Evolutionary conservation across 129 eudicot genomes (phyloP).

Genomic region (Solidago caesia): DNA sequence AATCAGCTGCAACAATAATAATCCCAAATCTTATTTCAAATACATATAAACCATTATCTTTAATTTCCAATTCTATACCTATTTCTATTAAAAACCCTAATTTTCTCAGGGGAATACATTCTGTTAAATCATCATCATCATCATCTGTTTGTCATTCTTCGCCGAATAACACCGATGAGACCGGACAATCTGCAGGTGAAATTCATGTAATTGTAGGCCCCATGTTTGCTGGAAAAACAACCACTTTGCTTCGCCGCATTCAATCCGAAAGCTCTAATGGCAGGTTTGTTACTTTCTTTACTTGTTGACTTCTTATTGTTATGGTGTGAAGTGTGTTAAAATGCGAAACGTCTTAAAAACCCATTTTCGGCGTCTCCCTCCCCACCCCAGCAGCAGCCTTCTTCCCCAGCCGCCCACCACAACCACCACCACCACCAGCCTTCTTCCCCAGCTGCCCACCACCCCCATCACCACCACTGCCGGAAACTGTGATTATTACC

Average conservation of each 20-base stretch:
- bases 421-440: too few species aligned
- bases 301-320: too few species aligned
- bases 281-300: conserved; percentile 63
- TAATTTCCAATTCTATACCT: conserved; percentile 18
- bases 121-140: conserved; percentile 11
- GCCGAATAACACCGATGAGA: conserved; percentile 3
- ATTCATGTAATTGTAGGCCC: conserved; percentile 87
- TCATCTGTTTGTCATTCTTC: conserved; percentile 17
- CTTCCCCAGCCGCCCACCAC: too few species aligned
- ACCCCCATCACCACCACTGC: too few species aligned
- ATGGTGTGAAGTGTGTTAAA: too few species aligned
- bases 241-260: conserved; percentile 73
- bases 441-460: too few species aligned
- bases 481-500: too few species aligned
- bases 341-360: too few species aligned
- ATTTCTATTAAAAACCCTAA: conserved; percentile 40
- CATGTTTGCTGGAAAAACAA: conserved; percentile 93
- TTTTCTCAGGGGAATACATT: conserved; percentile 9
- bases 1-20: conserved; percentile 26
- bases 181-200: conserved; percentile 44
- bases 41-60: conserved; percentile 24
- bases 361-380: too few species aligned
- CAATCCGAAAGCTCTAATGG: conserved; percentile 66
- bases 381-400: too few species aligned
- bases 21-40: conserved; percentile 37